phyloP scores from a whole-genome alignment of 768 basidiomycete genomes.

The Pluteus cervinus region DNA sequence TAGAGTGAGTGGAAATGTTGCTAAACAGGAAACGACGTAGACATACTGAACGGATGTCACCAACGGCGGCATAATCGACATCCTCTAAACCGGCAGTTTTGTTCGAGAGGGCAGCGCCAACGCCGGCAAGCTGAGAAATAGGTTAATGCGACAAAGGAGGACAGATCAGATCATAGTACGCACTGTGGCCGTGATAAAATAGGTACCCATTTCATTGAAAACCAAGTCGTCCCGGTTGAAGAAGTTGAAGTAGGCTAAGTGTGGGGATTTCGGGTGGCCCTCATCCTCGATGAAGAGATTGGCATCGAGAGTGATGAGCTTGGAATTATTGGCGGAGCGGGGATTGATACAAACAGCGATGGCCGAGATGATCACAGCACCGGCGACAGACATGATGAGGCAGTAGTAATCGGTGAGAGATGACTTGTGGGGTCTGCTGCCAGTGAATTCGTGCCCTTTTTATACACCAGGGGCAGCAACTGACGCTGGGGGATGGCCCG shows the following conservation, averaged over 20 bases:
- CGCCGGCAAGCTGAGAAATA: too few relatives aligned
- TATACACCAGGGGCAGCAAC: not conserved
- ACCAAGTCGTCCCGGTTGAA: not conserved
- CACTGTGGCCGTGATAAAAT: conserved; percentile 1
- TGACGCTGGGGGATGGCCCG: too few relatives aligned
- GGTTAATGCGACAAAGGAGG: too few relatives aligned
- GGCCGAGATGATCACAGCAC: not conserved
- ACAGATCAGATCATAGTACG: too few relatives aligned
- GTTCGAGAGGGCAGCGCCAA: too few relatives aligned
- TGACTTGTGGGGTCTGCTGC: not conserved
- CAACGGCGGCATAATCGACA: too few relatives aligned
- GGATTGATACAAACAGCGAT: not conserved
- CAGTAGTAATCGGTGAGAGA: too few relatives aligned
- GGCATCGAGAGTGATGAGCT: conserved; percentile 1
- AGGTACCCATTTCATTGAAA: not conserved
- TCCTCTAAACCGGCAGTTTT: too few relatives aligned
- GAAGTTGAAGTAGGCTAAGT: not conserved
- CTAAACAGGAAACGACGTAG: too few relatives aligned
- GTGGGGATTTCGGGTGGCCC: not conserved
- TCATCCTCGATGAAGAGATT: not conserved
- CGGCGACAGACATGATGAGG: not conserved
- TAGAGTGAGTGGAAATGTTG: too few relatives aligned
- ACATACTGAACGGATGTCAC: too few relatives aligned
- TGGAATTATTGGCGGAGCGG: not conserved
- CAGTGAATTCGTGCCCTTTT: not conserved